phyloP scores from a whole-genome alignment of 208 protist species.

The Leishmania tropica region DNA sequence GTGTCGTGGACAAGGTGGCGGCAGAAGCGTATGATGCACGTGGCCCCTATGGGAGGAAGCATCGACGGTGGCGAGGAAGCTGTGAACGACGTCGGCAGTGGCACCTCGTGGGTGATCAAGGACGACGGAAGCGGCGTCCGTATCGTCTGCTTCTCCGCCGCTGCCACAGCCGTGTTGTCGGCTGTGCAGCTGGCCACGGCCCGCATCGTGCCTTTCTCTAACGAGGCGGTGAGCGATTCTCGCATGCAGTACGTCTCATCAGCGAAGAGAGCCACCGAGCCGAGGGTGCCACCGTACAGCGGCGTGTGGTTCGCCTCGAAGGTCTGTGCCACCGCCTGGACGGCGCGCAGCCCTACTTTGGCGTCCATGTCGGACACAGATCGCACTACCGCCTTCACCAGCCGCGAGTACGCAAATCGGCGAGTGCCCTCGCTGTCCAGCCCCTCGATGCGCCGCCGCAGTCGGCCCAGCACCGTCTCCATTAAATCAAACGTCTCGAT shows the following conservation, averaged over 20 bases:
- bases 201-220: neutral
- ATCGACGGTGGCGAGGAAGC: constrained; percentile 13
- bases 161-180: neutral
- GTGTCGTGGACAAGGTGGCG: constrained; percentile 52
- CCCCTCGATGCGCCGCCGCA: constrained; percentile 32
- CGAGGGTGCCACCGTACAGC: constrained; percentile 48
- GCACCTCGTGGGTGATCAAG: constrained; percentile 13
- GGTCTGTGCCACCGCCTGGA: constrained; percentile 58
- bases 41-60: constrained; percentile 46
- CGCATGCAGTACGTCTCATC: constrained; percentile 50
- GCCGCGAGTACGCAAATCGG: constrained; percentile 52
- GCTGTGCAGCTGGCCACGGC: neutral
- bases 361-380: constrained; percentile 56
- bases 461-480: constrained; percentile 26
- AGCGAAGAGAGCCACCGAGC: constrained; percentile 42
- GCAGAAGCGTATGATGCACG: constrained; percentile 67
- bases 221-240: constrained; percentile 7
- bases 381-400: constrained; percentile 46
- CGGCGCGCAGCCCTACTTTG: constrained; percentile 42
- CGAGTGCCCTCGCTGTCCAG: constrained; percentile 59
- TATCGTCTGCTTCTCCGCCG: neutral
- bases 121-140: constrained; percentile 14
- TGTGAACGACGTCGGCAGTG: constrained; percentile 20
- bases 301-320: constrained; percentile 59
- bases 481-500: constrained; percentile 54